phyloP scores from a whole-genome alignment of 768 basidiomycete species.

The Kwoniella botswanensis region DNA sequence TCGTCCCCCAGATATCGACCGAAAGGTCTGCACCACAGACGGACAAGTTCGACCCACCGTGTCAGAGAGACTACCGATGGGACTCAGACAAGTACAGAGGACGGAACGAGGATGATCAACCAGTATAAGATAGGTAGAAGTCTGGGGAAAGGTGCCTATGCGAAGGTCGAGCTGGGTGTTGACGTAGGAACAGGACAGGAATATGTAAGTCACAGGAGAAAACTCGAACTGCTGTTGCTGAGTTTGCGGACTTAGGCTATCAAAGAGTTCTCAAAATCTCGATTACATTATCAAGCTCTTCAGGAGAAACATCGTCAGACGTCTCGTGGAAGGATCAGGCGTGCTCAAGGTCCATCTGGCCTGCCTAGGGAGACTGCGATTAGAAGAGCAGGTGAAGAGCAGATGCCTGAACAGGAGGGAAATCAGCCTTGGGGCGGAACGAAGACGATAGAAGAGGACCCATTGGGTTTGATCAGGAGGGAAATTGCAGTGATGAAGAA shows the following conservation, averaged over 20 bases:
- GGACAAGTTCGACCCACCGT: conserved; percentile 46
- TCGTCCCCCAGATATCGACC: conserved; percentile 38
- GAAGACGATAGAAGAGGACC: conserved; percentile 46
- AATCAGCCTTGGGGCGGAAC: conserved; percentile 32
- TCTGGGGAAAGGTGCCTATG: conserved; percentile 57
- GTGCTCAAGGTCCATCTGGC: conserved; percentile 11
- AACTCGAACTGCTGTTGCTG: not conserved
- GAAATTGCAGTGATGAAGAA: conserved; percentile 60
- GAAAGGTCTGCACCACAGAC: conserved; percentile 36
- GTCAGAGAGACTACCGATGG: conserved; percentile 54
- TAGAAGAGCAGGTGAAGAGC: conserved; percentile 16
- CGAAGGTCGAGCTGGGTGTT: conserved; percentile 56
- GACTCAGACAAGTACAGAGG: conserved; percentile 45
- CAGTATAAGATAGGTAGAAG: conserved; percentile 54
- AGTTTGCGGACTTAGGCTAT: conserved; percentile 45
- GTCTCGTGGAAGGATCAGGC: conserved; percentile 22
- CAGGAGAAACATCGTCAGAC: conserved; percentile 50
- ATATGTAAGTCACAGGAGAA: conserved; percentile 43
- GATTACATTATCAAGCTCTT: conserved; percentile 49
- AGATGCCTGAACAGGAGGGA: not conserved
- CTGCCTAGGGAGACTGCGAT: not conserved
- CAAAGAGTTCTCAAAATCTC: conserved; percentile 59
- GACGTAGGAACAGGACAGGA: conserved; percentile 56
- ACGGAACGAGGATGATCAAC: conserved; percentile 54
- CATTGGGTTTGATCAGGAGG: conserved; percentile 52